Evolutionary conservation across 2,329 filamentous ascomycete genomes (phyloP).

Genomic region (Diatrype stigma): DNA sequence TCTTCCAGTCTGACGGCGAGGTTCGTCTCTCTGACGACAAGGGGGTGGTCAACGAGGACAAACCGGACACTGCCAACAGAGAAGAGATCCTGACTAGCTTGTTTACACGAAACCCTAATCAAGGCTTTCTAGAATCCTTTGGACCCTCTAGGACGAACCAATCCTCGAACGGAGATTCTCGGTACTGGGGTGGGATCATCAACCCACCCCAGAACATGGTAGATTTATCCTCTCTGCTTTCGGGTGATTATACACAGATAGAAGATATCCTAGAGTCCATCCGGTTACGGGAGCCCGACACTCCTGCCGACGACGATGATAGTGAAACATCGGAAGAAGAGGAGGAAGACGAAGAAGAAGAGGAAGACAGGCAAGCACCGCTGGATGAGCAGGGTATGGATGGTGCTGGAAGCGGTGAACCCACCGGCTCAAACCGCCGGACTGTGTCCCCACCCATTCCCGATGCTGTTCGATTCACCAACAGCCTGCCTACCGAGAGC

Average conservation of each 20-base stretch:
- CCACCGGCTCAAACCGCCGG: slow-evolving; percentile 3
- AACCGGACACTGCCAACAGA: slow-evolving; percentile 56
- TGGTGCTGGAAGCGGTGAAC: slow-evolving; percentile 13
- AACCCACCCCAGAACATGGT: slow-evolving; percentile 27
- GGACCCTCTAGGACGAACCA: slow-evolving; percentile 19
- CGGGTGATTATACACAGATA: slow-evolving; percentile 24
- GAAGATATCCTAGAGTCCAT: slow-evolving; percentile 29
- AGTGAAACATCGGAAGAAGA: slow-evolving; percentile 24
- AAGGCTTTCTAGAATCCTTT: slow-evolving; percentile 29
- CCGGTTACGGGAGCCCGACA: slow-evolving; percentile 15
- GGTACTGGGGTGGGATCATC: slow-evolving; percentile 26
- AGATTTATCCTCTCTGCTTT: slow-evolving; percentile 26
- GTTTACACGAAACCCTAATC: slow-evolving; percentile 33
- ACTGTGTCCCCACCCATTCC: slow-evolving; percentile 9
- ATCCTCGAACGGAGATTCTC: slow-evolving; percentile 20
- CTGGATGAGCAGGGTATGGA: slow-evolving; percentile 15
- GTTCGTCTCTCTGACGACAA: slow-evolving; percentile 58
- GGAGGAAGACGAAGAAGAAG: slow-evolving; percentile 13
- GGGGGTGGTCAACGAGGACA: slow-evolving; percentile 55
- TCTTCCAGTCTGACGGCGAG: slow-evolving; percentile 58
- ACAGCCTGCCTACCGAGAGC: slow-evolving; percentile 34
- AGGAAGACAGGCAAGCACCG: neutral
- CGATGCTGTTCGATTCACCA: slow-evolving; percentile 26
- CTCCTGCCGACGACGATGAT: slow-evolving; percentile 15
- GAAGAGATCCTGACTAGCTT: slow-evolving; percentile 56